Conservation (phyloP, 2,329 filamentous ascomycete genomes). For the Diaporthe eres region DNA sequence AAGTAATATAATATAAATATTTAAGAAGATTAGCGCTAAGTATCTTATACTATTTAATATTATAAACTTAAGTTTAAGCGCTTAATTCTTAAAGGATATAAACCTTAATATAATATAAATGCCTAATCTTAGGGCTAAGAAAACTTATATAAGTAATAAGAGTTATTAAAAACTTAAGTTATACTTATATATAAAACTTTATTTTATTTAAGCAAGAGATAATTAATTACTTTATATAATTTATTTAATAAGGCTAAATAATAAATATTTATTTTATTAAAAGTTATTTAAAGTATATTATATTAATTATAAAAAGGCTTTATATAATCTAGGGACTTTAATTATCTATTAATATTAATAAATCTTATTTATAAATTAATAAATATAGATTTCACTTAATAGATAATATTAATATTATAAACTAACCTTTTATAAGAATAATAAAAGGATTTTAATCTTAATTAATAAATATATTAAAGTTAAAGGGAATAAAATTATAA, state of each 20-base stretch:
- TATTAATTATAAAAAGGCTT: not conserved
- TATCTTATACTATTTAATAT: not conserved
- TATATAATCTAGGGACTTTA: not conserved
- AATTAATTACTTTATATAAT: not conserved
- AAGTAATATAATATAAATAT: not conserved
- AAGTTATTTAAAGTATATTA: not conserved
- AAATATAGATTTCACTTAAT: not conserved
- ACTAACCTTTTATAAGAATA: not conserved
- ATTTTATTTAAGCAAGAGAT: not conserved
- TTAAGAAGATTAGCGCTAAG: not conserved
- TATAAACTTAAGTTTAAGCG: not conserved
- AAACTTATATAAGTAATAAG: not conserved
- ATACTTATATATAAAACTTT: not conserved
- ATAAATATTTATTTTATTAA: not conserved
- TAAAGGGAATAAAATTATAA: not conserved
- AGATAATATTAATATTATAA: not conserved
- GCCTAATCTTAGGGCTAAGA: not conserved
- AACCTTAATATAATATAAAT: not conserved
- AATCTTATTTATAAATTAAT: not conserved
- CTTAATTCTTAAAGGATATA: not conserved
- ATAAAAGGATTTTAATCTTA: not conserved
- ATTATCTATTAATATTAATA: not conserved
- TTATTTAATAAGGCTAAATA: not conserved
- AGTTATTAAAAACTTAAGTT: not conserved
- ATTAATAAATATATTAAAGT: not conserved